Conservation (phyloP, 2,329 filamentous ascomycete genomes). For the Stagonosporopsis rhizophila region DNA sequence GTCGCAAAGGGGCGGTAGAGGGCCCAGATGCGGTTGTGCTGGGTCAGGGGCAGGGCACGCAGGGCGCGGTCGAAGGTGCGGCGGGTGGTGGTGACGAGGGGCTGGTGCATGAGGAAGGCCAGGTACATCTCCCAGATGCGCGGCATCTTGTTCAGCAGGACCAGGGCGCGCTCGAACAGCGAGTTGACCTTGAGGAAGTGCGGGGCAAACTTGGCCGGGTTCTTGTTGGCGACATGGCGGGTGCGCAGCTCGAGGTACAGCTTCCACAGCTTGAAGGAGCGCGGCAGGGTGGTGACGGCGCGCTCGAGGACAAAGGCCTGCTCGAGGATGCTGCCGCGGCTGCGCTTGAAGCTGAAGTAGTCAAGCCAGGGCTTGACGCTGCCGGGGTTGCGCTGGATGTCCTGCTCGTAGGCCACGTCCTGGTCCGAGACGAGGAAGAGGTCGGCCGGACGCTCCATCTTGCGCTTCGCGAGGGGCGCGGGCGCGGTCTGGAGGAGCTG, state of each 20-base stretch:
- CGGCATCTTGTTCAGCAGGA: slow-evolving; percentile 98
- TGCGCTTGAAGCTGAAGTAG: slow-evolving; percentile 89
- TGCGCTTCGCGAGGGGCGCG: slow-evolving; percentile 35
- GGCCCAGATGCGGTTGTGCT: slow-evolving; percentile 95
- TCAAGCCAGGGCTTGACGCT: slow-evolving; percentile 94
- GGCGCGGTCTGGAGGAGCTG: slow-evolving; percentile 49
- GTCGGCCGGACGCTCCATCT: slow-evolving; percentile 45
- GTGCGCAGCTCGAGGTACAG: slow-evolving; percentile 88
- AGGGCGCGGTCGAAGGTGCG: slow-evolving; percentile 91
- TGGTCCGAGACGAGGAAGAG: slow-evolving; percentile 71
- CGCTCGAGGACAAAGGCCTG: slow-evolving; percentile 89
- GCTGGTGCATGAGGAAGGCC: slow-evolving; percentile 86
- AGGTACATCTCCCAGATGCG: slow-evolving; percentile 98
- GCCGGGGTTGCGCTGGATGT: slow-evolving; percentile 83
- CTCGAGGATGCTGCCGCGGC: slow-evolving; percentile 83
- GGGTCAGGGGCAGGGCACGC: slow-evolving; percentile 88
- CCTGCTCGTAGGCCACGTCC: slow-evolving; percentile 95
- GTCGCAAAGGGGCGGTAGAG: slow-evolving; percentile 90
- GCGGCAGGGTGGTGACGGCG: slow-evolving; percentile 85
- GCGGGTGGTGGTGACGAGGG: slow-evolving; percentile 85
- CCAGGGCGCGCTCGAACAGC: slow-evolving; percentile 89
- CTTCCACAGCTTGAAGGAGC: slow-evolving; percentile 99
- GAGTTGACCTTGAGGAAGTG: slow-evolving; percentile 95
- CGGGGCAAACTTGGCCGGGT: slow-evolving; percentile 76
- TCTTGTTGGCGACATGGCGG: slow-evolving; percentile 81